phyloP scores from a whole-genome alignment of 192 early-diverging fungal genomes.

The Thamnidium elegans region DNA sequence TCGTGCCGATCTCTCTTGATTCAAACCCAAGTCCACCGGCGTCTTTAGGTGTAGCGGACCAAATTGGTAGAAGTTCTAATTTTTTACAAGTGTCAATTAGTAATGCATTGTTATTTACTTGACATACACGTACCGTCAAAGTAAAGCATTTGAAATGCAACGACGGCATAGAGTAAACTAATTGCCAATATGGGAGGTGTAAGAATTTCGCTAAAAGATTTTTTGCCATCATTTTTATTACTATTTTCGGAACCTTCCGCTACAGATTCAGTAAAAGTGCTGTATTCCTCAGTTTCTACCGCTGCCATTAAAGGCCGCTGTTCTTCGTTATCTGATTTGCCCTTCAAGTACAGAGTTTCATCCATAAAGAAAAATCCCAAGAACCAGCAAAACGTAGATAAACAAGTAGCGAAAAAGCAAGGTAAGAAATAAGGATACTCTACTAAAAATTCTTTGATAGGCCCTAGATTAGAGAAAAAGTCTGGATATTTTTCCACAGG shows the following conservation, averaged over 20 bases:
- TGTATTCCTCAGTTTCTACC: background rate
- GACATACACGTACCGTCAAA: constrained; percentile 23
- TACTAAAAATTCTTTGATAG: constrained; percentile 42
- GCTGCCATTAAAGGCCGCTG: background rate
- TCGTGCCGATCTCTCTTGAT: constrained; percentile 47
- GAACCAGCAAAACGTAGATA: constrained; percentile 56
- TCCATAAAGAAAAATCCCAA: constrained; percentile 51
- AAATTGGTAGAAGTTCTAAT: constrained; percentile 27
- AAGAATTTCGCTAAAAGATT: constrained; percentile 11
- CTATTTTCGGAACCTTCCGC: too few relatives aligned
- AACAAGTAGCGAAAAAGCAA: constrained; percentile 52
- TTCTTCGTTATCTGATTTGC: background rate
- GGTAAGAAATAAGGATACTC: constrained; percentile 72
- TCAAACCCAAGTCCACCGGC: constrained; percentile 54
- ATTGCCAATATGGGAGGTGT: constrained; percentile 22
- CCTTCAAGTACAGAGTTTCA: constrained; percentile 43
- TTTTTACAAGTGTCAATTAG: background rate
- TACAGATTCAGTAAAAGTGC: background rate
- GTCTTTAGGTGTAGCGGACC: constrained; percentile 19
- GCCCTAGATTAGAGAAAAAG: constrained; percentile 38
- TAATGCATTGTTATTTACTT: background rate
- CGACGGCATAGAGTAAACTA: constrained; percentile 6
- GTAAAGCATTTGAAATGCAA: constrained; percentile 21
- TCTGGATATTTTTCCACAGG: constrained; percentile 57
- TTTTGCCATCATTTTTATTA: background rate